Evolutionary conservation across 2,329 filamentous ascomycete genomes (phyloP).

Genomic region (Pseudonectria buxi): DNA sequence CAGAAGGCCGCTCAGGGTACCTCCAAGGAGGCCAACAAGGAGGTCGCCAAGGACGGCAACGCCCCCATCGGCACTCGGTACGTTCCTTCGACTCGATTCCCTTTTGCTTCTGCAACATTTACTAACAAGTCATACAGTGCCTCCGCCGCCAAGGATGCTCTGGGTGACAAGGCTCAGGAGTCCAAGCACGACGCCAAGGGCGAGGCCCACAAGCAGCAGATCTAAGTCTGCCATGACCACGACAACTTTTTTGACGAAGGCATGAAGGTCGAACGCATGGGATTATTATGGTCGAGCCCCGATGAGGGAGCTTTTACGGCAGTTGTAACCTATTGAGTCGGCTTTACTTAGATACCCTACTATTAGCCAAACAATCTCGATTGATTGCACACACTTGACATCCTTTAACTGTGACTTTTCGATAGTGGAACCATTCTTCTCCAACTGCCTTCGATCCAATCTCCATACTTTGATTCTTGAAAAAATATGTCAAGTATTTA

Average conservation of each 20-base stretch:
- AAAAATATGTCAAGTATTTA: no score
- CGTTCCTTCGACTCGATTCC: conserved; percentile 6
- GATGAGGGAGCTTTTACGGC: background rate
- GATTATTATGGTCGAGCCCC: conserved; percentile 2
- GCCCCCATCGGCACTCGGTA: conserved; percentile 47
- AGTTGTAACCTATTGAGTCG: background rate
- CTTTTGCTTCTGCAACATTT: background rate
- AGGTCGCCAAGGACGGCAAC: conserved; percentile 56
- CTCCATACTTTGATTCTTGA: no score
- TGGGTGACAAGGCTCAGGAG: conserved; percentile 41
- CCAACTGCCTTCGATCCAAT: no score
- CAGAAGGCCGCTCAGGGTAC: conserved; percentile 49
- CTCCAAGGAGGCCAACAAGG: conserved; percentile 65
- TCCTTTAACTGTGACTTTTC: background rate
- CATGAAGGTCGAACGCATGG: background rate
- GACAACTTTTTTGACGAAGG: background rate
- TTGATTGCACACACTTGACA: background rate
- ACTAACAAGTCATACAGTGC: conserved; percentile 27
- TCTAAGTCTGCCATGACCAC: conserved; percentile 21
- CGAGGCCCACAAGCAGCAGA: conserved; percentile 35
- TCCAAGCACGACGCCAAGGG: conserved; percentile 32
- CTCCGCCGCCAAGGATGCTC: conserved; percentile 42
- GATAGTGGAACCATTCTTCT: no score
- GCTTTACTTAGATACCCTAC: no score
- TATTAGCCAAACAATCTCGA: no score